Conservation (phyloP, 495 filamentous ascomycete genomes). For the Opeltia flavorubescens region DNA sequence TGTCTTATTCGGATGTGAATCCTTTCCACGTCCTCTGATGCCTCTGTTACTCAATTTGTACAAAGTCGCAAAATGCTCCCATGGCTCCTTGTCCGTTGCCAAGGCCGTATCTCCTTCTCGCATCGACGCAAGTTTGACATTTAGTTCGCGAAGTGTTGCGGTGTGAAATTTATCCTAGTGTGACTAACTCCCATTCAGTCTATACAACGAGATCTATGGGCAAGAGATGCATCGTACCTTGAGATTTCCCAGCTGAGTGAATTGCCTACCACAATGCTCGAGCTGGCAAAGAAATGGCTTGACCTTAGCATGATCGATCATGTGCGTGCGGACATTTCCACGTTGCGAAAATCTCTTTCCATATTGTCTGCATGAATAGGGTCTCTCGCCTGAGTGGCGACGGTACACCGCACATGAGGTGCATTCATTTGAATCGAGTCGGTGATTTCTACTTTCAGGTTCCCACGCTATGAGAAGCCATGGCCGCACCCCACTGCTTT, state of each 20-base stretch:
- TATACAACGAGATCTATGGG: constrained; percentile 2
- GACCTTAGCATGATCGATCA: constrained; percentile 59
- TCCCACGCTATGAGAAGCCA: constrained; percentile 77
- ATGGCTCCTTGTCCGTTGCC: constrained; percentile 59
- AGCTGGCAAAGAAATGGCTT: constrained; percentile 74
- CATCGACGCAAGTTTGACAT: constrained; percentile 54
- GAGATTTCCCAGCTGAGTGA: constrained; percentile 78
- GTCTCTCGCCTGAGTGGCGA: constrained; percentile 75
- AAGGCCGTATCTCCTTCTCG: constrained; percentile 46
- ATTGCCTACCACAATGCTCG: constrained; percentile 70
- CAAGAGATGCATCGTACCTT: constrained; percentile 41
- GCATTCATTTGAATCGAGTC: too few species aligned
- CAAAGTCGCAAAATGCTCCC: constrained; percentile 70
- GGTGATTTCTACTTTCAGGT: constrained; percentile 66
- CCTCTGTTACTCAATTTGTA: constrained; percentile 95
- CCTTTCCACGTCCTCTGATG: constrained; percentile 84
- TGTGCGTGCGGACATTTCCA: constrained; percentile 78
- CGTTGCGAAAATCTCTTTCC: constrained; percentile 71
- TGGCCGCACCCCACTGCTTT: constrained; percentile 61
- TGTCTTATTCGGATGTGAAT: constrained; percentile 36
- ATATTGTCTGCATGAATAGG: constrained; percentile 72
- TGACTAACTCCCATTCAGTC: constrained; percentile 36
- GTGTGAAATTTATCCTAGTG: constrained; percentile 92
- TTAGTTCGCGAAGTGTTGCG: constrained; percentile 55
- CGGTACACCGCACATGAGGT: too few species aligned